phyloP scores from a whole-genome alignment of 2,329 filamentous ascomycete genomes.

The Triangularia setosa region DNA sequence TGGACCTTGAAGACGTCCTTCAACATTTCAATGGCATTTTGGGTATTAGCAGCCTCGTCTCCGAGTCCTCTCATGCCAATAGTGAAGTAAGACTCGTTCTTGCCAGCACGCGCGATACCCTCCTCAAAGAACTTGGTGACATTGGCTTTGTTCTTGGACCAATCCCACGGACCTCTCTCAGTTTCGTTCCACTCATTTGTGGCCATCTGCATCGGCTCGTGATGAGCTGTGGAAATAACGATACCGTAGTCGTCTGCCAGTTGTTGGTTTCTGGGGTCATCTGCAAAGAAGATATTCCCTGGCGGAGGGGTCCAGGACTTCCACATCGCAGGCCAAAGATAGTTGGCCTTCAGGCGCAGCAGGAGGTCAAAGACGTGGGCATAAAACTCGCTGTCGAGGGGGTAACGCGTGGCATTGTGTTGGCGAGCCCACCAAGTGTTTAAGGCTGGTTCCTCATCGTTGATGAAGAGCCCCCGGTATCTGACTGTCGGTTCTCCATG shows the following conservation, averaged over 20 bases:
- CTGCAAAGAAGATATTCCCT: slow-evolving; percentile 57
- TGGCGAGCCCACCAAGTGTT: slow-evolving; percentile 53
- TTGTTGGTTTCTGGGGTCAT: slow-evolving; percentile 55
- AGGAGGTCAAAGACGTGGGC: slow-evolving; percentile 60
- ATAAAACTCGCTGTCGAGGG: slow-evolving; percentile 54
- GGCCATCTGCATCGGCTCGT: slow-evolving; percentile 61
- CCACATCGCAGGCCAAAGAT: slow-evolving; percentile 67
- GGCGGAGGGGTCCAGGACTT: slow-evolving; percentile 42
- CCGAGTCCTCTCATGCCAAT: slow-evolving; percentile 57
- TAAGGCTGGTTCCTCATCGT: slow-evolving; percentile 58
- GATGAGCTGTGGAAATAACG: slow-evolving; percentile 61
- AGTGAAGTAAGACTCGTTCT: slow-evolving; percentile 57
- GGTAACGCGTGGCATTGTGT: slow-evolving; percentile 44
- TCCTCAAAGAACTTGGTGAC: slow-evolving; percentile 55
- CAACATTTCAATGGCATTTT: slow-evolving; percentile 49
- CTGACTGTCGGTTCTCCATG: slow-evolving; percentile 54
- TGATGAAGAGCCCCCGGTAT: slow-evolving; percentile 60
- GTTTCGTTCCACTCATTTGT: slow-evolving; percentile 45
- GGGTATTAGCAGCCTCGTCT: slow-evolving; percentile 48
- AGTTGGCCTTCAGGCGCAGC: slow-evolving; percentile 58
- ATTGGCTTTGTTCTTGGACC: slow-evolving; percentile 52
- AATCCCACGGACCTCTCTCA: slow-evolving; percentile 47
- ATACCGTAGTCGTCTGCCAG: slow-evolving; percentile 61
- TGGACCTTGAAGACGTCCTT: slow-evolving; percentile 48
- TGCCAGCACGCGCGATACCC: slow-evolving; percentile 51